Evolutionary conservation across 2,329 filamentous ascomycete species (phyloP).

Genomic region (Laburnicola sp.): DNA sequence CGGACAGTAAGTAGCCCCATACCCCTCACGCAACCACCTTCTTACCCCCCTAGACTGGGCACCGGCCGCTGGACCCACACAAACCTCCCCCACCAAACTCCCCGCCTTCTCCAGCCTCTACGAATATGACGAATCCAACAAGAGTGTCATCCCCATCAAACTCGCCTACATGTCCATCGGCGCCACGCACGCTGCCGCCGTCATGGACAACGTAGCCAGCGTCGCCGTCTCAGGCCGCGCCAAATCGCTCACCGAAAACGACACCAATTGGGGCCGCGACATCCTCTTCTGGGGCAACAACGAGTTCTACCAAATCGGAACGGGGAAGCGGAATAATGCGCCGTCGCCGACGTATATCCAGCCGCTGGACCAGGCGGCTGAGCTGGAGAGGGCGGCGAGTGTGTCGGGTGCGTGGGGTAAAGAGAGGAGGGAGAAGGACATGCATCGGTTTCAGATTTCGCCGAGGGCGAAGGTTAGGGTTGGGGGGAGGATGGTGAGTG

Average conservation of each 20-base stretch:
- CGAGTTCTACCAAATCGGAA: constrained; percentile 90
- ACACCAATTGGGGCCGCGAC: constrained; percentile 86
- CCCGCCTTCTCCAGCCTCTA: constrained; percentile 80
- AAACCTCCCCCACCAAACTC: constrained; percentile 75
- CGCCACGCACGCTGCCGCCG: constrained; percentile 75
- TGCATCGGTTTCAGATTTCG: constrained; percentile 79
- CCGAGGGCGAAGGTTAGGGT: constrained; percentile 72
- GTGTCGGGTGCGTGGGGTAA: constrained; percentile 14
- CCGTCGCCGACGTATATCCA: constrained; percentile 76
- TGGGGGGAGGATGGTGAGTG: constrained; percentile 68
- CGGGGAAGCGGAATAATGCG: constrained; percentile 81
- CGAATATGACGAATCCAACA: constrained; percentile 79
- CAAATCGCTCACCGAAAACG: constrained; percentile 58
- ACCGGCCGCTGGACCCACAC: constrained; percentile 89
- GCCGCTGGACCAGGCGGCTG: constrained; percentile 68
- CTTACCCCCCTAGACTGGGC: constrained; percentile 58
- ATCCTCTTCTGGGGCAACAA: constrained; percentile 94
- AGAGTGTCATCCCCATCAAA: constrained; percentile 74
- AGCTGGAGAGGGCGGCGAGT: constrained; percentile 42
- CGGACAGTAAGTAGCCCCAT: constrained; percentile 54
- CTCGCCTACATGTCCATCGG: constrained; percentile 74
- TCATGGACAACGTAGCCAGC: constrained; percentile 79
- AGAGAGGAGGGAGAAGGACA: constrained; percentile 60
- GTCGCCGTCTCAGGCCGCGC: constrained; percentile 57
- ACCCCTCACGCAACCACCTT: no score